phyloP scores from a whole-genome alignment of 176 grass and related monocot species.

The Eragrostis curvula region DNA sequence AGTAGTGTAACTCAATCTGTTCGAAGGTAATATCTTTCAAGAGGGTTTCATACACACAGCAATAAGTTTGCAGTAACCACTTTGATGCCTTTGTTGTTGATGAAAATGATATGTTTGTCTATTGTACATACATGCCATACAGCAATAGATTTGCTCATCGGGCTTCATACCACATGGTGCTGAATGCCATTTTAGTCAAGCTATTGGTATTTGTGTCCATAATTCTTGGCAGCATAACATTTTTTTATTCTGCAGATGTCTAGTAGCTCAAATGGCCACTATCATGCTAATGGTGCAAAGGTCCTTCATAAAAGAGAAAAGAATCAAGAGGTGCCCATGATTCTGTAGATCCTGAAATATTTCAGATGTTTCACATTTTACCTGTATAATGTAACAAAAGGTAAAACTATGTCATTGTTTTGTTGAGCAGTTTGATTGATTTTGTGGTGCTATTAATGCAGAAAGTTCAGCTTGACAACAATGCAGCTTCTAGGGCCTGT shows the following conservation, averaged over 20 bases:
- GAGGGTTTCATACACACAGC: not conserved
- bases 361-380: conserved; percentile 33
- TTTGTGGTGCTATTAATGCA: conserved; percentile 50
- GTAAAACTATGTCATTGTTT: conserved; percentile 3
- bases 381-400: conserved; percentile 12
- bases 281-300: conserved; percentile 44
- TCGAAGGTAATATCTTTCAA: not conserved
- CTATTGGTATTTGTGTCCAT: not conserved
- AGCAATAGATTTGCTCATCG: not conserved
- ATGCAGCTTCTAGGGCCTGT: conserved; percentile 52
- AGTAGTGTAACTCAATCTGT: conserved; percentile 11
- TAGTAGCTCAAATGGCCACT: conserved; percentile 54
- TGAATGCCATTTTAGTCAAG: conserved; percentile 24
- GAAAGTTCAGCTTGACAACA: conserved; percentile 55
- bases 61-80: not conserved
- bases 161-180: not conserved
- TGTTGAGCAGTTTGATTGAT: conserved; percentile 16
- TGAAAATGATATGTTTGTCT: not conserved
- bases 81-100: not conserved
- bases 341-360: conserved; percentile 10
- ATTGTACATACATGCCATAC: not conserved
- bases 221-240: not conserved
- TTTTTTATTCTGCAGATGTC: conserved; percentile 54
- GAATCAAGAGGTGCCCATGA: conserved; percentile 51
- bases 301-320: conserved; percentile 41